phyloP scores from a whole-genome alignment of 1,284 basidiomycete species.

The Phlebopus sp. region DNA sequence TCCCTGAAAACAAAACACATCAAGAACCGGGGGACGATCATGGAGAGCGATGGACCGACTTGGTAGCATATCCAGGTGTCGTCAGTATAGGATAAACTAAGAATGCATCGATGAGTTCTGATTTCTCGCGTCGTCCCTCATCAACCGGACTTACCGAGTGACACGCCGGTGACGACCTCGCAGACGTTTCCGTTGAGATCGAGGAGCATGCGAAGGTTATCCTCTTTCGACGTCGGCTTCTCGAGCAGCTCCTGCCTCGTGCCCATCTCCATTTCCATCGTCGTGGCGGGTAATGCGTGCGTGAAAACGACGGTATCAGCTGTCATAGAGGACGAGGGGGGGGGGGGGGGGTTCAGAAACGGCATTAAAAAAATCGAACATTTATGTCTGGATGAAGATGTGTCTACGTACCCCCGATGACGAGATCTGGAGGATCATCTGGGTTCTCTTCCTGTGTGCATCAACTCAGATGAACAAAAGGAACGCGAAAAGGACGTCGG shows the following conservation, averaged over 20 bases:
- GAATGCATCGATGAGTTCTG: not conserved
- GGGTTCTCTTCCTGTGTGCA: conserved; percentile 54
- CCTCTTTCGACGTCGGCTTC: conserved; percentile 79
- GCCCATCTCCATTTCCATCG: conserved; percentile 44
- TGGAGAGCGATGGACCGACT: conserved; percentile 39
- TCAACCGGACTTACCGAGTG: conserved; percentile 54
- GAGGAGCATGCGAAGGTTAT: conserved; percentile 86
- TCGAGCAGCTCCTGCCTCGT: conserved; percentile 76
- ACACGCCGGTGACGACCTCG: conserved; percentile 90
- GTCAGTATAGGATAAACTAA: conserved; percentile 81
- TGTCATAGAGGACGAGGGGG: conserved; percentile 30
- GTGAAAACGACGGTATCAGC: conserved; percentile 92
- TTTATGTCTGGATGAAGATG: not conserved
- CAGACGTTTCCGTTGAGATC: conserved; percentile 84
- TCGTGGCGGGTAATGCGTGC: conserved; percentile 60
- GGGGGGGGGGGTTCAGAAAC: too few relatives aligned
- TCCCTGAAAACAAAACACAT: conserved; percentile 48
- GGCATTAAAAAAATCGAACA: too few relatives aligned
- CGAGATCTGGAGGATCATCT: conserved; percentile 87
- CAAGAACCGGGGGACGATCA: not conserved
- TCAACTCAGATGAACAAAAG: conserved; percentile 1
- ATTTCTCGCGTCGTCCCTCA: not conserved
- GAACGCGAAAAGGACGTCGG: conserved; percentile 1
- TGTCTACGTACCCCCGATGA: conserved; percentile 73
- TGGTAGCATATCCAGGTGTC: conserved; percentile 83